A percentile compares a stretch with the other conserved stretches of the same genome.
Conservation (phyloP, 345 rosid genomes). For the Eutrema yunnanense region DNA sequence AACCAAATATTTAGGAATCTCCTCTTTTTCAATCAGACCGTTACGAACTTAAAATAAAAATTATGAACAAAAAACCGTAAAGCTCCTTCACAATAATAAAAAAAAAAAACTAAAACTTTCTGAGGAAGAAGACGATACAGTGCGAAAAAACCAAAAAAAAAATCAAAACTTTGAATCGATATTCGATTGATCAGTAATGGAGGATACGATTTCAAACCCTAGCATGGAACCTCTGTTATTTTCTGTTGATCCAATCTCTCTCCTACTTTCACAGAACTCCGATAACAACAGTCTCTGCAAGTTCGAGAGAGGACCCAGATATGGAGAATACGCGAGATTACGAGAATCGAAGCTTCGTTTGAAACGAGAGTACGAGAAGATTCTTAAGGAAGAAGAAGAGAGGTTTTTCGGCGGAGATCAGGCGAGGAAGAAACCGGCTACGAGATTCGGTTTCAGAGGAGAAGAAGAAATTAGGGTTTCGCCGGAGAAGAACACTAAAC, state of each 20-base stretch:
- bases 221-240: conserved; percentile 31
- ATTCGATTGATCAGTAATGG: conserved; percentile 25
- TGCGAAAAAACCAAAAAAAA: not conserved
- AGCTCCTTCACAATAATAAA: not conserved
- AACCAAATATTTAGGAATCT: not conserved
- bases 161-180: not conserved
- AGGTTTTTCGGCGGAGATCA: conserved; percentile 22
- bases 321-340: conserved; percentile 59
- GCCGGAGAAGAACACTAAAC: conserved; percentile 38
- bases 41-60: not conserved
- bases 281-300: conserved; percentile 18
- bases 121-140: conserved; percentile 9
- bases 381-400: conserved; percentile 22
- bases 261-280: conserved; percentile 49
- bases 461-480: conserved; percentile 43
- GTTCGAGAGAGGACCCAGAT: conserved; percentile 84
- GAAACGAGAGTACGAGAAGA: conserved; percentile 37
- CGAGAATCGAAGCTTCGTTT: conserved; percentile 58
- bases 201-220: conserved; percentile 34
- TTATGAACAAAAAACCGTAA: not conserved
- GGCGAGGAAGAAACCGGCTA: conserved; percentile 34
- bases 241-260: conserved; percentile 53
- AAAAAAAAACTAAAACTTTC: not conserved
- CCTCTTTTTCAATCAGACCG: conserved; percentile 15
- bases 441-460: conserved; percentile 39